Evolutionary conservation across 2,329 filamentous ascomycete genomes (phyloP).

Genomic region (Dendrostoma leiphaemia): DNA sequence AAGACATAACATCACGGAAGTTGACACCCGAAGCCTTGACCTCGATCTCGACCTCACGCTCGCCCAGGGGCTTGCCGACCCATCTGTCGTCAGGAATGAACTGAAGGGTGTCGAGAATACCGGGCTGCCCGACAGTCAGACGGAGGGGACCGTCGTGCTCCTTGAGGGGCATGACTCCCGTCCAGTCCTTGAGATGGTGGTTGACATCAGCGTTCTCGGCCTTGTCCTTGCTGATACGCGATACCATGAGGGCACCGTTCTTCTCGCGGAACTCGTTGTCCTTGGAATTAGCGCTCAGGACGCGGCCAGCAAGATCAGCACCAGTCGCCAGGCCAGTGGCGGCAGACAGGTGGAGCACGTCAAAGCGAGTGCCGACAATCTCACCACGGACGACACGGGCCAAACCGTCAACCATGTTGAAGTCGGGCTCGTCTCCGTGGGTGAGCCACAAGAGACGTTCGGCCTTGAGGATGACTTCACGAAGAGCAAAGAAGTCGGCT

Average conservation of each 20-base stretch:
- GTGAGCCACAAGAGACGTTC: constrained; percentile 15
- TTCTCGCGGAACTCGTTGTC: constrained; percentile 14
- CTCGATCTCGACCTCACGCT: constrained; percentile 14
- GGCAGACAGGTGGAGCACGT: constrained; percentile 2
- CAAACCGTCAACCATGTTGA: constrained; percentile 12
- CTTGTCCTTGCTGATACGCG: constrained; percentile 9
- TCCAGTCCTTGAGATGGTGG: constrained; percentile 11
- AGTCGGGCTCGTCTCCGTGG: constrained; percentile 11
- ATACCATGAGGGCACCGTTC: constrained; percentile 9
- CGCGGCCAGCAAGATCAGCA: constrained; percentile 5
- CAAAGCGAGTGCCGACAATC: constrained; percentile 9
- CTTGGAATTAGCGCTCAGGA: constrained; percentile 8
- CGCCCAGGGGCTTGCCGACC: constrained; percentile 6
- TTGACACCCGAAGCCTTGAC: constrained; percentile 34
- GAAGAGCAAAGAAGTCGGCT: constrained; percentile 8
- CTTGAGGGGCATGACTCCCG: constrained; percentile 7
- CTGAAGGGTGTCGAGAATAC: constrained; percentile 13
- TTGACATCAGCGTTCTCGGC: constrained; percentile 10
- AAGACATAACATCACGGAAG: constrained; percentile 37
- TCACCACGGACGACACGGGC: constrained; percentile 11
- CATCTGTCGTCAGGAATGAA: constrained; percentile 10
- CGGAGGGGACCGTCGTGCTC: constrained; percentile 10
- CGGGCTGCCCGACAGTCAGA: constrained; percentile 14
- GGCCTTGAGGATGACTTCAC: constrained; percentile 6
- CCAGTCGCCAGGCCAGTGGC: constrained; percentile 7